Percentiles rank a stretch among this genome's conserved stretches.
Conservation (phyloP, 805 yeast genomes). For the Metschnikowia orientalis region DNA sequence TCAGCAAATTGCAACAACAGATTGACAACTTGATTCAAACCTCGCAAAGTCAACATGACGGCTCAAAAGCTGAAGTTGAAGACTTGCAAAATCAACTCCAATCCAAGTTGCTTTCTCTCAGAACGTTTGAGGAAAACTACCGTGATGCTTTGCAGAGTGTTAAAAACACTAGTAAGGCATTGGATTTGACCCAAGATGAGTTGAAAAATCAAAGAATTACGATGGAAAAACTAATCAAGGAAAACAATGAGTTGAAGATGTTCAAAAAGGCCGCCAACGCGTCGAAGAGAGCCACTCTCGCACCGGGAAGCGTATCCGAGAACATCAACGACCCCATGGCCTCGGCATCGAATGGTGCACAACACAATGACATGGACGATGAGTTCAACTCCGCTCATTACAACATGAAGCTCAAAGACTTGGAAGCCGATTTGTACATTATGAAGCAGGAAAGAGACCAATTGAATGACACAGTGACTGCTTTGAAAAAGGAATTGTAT, state of each 20-base stretch:
- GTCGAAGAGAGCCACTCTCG: slow-evolving; percentile 10
- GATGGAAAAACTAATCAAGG: slow-evolving; percentile 53
- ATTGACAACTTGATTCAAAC: slow-evolving; percentile 51
- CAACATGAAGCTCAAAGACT: slow-evolving; percentile 71
- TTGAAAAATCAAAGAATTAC: slow-evolving; percentile 53
- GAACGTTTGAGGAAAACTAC: slow-evolving; percentile 58
- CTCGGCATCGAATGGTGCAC: no score
- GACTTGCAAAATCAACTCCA: slow-evolving; percentile 28
- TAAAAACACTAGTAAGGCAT: slow-evolving; percentile 69
- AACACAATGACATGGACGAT: slow-evolving; percentile 25
- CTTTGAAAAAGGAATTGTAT: slow-evolving; percentile 55
- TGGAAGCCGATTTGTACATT: slow-evolving; percentile 79
- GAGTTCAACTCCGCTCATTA: slow-evolving; percentile 49
- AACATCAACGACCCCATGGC: slow-evolving; percentile 5
- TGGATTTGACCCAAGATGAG: slow-evolving; percentile 70
- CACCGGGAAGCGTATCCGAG: slow-evolving; percentile 19
- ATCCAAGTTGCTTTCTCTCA: slow-evolving; percentile 27
- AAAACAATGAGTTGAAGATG: slow-evolving; percentile 64
- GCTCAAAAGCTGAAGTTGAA: slow-evolving; percentile 32
- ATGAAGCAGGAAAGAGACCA: slow-evolving; percentile 81
- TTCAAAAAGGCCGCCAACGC: slow-evolving; percentile 42
- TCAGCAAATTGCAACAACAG: slow-evolving; percentile 47
- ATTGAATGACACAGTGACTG: slow-evolving; percentile 55
- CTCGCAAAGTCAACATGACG: slow-evolving; percentile 39
- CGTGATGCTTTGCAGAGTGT: slow-evolving; percentile 68